A percentile compares a stretch with the other conserved stretches of the same genome.
Conservation (phyloP, 306 rosid genomes). For the Hippophae rhamnoides region DNA sequence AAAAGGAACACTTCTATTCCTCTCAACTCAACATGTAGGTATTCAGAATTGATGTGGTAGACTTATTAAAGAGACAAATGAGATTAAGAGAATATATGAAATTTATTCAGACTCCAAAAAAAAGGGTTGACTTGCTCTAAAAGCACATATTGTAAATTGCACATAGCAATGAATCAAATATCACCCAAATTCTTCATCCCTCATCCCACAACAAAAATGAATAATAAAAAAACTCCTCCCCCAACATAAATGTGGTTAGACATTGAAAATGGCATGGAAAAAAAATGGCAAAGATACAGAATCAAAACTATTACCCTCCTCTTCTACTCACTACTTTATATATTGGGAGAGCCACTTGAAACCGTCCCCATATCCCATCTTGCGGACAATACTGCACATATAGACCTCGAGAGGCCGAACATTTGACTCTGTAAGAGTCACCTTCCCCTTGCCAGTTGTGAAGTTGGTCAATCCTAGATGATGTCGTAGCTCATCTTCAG, state of each 20-base stretch:
- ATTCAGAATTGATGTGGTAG: too few species aligned
- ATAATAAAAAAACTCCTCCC: constrained; percentile 9
- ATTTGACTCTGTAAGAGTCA: constrained; percentile 32
- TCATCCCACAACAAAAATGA: constrained; percentile 6
- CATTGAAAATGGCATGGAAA: constrained; percentile 16
- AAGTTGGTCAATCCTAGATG: constrained; percentile 41
- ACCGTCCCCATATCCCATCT: constrained; percentile 55
- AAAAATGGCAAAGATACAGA: constrained; percentile 8
- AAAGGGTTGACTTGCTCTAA: constrained; percentile 3
- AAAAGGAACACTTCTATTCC: too few species aligned
- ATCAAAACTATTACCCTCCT: constrained; percentile 13
- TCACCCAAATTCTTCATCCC: constrained; percentile 9
- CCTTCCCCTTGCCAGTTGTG: constrained; percentile 50
- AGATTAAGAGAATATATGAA: neutral
- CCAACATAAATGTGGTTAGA: constrained; percentile 19
- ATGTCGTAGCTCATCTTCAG: constrained; percentile 44
- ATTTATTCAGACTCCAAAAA: constrained; percentile 8
- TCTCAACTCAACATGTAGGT: too few species aligned
- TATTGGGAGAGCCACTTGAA: constrained; percentile 52
- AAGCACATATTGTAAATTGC: constrained; percentile 11
- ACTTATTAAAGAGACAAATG: too few species aligned
- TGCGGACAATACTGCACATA: constrained; percentile 51
- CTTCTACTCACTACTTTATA: constrained; percentile 29
- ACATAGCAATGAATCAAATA: constrained; percentile 11
- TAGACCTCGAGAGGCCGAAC: constrained; percentile 52